Base-by-base conservation (phyloP, 306 rosid species). In the Corylus americana region DNA sequence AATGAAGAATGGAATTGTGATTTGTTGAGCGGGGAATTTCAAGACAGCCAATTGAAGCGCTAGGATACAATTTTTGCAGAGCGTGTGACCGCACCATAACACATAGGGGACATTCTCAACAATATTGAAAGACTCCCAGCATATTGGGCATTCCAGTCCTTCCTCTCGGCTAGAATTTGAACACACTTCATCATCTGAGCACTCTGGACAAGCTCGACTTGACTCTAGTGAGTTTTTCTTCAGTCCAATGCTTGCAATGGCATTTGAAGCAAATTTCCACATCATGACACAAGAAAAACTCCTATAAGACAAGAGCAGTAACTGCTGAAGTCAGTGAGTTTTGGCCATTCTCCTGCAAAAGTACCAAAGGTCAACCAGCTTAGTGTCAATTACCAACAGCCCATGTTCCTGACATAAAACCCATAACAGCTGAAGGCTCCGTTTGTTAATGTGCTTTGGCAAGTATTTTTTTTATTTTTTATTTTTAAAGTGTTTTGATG, bases 91-190 rank as follows among this genome's bases (percentile, higher is more conserved):
- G 42, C 98, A 94, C 97, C 98, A 92, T 71, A 94, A 85, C 77
- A 94, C 97, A 86, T 91, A 93, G 35, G 98, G 98, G 61, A 94
- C 85, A 17, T 94, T 94, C 92, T 94, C 98, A 72, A 94, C 97
- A 81, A 92, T 88, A 89, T 94, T 94, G 84, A 94, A 94, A 17
- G 97, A 91, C 78, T 94, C 98, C 85, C 90, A 88, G 78, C 98
- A 94, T 77, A 94, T 92, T 8, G 94, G 98, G 85, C 98, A 94
- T 70, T 94, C 98, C 74, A 94, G 81, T 69, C 80, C 93, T 85
- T 94, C 98, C 13, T 88, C 98, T 83, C 80, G 86, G 86, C 97
- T 92, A 48, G 83, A 75, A 83, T 92, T 89, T 4, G 97, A 92
- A 72, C 92, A 88, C 31, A 83, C 90, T 71, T 94, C 98, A 73